Evolutionary conservation across 768 basidiomycete genomes (phyloP), one percentile per base, ranked within the genome.

Genomic region (Russula abietina): DNA sequence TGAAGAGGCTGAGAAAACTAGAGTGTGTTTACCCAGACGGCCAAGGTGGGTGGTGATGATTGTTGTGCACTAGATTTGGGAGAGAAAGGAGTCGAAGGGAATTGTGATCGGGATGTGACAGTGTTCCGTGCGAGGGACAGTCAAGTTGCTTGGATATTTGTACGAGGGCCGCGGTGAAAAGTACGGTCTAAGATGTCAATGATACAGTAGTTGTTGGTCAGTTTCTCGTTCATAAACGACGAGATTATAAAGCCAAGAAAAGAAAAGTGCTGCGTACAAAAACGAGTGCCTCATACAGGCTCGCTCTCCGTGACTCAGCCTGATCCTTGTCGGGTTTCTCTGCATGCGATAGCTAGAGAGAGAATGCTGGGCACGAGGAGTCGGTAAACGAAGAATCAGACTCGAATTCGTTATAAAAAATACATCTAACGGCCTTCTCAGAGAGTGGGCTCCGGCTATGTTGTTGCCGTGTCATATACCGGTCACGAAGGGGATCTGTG

Each of bases 141-240:
- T 48, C 26, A 8, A 66, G 53, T 30, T 66, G 57, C 2, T 30
- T 32, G 14, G 57, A 66, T 53, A 66, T 65, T 39, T 66, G 64
- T 7, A 49, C 14, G 43, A 66, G 54, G 1, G 59, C 52, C 6
- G 55, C n/a, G 1, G 66, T 46, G 45, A 67, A 67, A 2, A 67
- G 45, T 11, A 59, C 66, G 2, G 66, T 59, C 66, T 67, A 57
- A 10, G 9, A 33, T 16, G 30, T 6, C 6, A 12, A 30, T 32
- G 32, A 12, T 22, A n/a, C 12, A 33, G 32, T 11, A 32, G n/a
- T 36, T 14, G n/a, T 4, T 43, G 41, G 43, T 45, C n/a, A 45
- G 43, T 45, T 11, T 45, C n/a, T n/a, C 19, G 43, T 22, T 45
- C n/a, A 22, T 22, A 22, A 45, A 45, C n/a, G 19, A 45, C 43